A percentile compares a stretch with the other conserved stretches of the same genome.
These are phyloP conservation scores for Priceomyces castillae DNA, from an alignment of 805 yeast species.

Conservation along the genomic window DNA sequence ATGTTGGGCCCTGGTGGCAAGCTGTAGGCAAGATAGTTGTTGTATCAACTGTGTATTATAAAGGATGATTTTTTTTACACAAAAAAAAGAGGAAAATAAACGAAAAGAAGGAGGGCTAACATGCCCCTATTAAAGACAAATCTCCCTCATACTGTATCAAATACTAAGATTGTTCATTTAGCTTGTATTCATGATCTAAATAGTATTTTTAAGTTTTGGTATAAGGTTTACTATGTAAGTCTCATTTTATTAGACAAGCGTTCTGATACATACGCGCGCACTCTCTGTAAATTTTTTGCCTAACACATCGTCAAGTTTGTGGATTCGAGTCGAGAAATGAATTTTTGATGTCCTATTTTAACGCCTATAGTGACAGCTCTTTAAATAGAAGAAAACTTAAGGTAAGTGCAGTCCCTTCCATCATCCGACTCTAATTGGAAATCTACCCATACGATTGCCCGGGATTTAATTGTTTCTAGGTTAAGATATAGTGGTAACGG, in stretches of 20 bases:
- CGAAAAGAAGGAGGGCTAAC: no score
- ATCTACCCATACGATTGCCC: no score
- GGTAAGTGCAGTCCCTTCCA: background rate
- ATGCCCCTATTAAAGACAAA: no score
- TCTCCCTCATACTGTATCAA: background rate
- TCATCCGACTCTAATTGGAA: background rate
- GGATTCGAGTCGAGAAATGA: slow-evolving; percentile 4
- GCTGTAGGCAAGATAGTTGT: background rate
- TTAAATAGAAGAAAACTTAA: background rate
- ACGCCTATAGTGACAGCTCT: slow-evolving; percentile 1
- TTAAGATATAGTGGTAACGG: no score
- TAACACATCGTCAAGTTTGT: slow-evolving; percentile 12
- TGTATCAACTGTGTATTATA: background rate
- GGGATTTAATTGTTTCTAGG: no score
- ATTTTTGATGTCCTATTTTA: background rate
- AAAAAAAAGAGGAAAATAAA: no score
- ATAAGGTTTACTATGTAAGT: background rate
- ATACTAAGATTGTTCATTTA: background rate
- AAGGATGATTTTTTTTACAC: no score
- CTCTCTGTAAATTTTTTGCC: slow-evolving; percentile 8
- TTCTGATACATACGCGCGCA: slow-evolving; percentile 6
- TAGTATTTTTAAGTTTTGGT: background rate
- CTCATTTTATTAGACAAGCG: background rate
- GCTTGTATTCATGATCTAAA: background rate
- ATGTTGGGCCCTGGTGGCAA: slow-evolving; percentile 1